Evolutionary conservation across 192 early-diverging fungal species (phyloP).

Genomic region (Backusella sp.): DNA sequence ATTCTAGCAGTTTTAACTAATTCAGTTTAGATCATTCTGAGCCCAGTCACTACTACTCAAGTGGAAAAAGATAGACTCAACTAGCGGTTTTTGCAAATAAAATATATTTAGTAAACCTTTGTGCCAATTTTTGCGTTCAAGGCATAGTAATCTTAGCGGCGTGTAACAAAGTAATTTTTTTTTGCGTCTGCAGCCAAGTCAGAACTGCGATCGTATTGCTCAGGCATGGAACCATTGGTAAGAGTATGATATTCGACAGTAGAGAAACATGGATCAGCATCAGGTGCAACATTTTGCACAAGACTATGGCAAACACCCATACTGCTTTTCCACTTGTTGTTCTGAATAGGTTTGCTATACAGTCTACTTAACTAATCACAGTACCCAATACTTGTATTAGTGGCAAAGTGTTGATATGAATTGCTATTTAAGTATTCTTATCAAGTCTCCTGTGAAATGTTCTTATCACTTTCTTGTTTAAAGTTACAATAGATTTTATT

Average conservation of each 20-base stretch:
- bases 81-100: background rate
- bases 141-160: slow-evolving; percentile 50
- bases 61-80: background rate
- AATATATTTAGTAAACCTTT: slow-evolving; percentile 3
- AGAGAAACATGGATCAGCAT: slow-evolving; percentile 57
- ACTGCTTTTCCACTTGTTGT: too few species aligned
- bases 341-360: too few species aligned
- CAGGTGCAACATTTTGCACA: slow-evolving; percentile 34
- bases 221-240: slow-evolving; percentile 51
- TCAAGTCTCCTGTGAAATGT: too few species aligned
- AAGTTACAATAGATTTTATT: too few species aligned
- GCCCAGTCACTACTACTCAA: background rate
- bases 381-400: too few species aligned
- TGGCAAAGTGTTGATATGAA: too few species aligned
- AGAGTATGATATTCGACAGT: slow-evolving; percentile 51
- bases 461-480: too few species aligned
- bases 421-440: too few species aligned
- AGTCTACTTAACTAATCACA: too few species aligned
- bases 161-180: slow-evolving; percentile 72
- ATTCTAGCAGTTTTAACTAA: background rate
- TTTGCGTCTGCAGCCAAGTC: slow-evolving; percentile 58
- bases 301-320: slow-evolving; percentile 24
- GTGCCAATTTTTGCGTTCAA: slow-evolving; percentile 21
- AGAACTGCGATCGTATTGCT: slow-evolving; percentile 57
- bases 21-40: background rate